A percentile compares a stretch with the other conserved stretches of the same genome.
phyloP scores from a whole-genome alignment of 352 stramenopile genomes.

The Phytophthora tubulina region DNA sequence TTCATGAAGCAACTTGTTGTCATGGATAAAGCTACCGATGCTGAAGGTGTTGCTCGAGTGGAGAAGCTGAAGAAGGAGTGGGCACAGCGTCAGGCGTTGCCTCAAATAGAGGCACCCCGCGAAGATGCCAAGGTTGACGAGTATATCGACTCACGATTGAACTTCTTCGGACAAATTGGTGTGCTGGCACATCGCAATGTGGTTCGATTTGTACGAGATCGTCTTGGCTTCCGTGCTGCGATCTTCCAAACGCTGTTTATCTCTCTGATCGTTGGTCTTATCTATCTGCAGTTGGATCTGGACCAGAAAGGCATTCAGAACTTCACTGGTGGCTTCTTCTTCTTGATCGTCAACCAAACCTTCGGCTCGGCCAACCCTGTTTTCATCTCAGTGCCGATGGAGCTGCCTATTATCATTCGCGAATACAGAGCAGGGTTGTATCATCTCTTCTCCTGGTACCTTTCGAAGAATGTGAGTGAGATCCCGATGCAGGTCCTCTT shows the following conservation, averaged over 20 bases:
- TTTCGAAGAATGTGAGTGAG: conserved; percentile 64
- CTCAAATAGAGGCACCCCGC: conserved; percentile 7
- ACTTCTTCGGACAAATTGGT: conserved; percentile 36
- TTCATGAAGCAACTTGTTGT: conserved; percentile 73
- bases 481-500: conserved; percentile 56
- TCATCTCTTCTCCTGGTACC: conserved; percentile 52
- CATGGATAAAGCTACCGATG: conserved; percentile 56
- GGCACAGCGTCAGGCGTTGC: conserved; percentile 21
- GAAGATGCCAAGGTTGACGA: neutral
- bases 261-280: conserved; percentile 46
- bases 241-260: conserved; percentile 49
- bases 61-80: conserved; percentile 54
- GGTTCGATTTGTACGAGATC: conserved; percentile 47
- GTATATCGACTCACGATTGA: conserved; percentile 32
- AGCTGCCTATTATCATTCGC: conserved; percentile 54
- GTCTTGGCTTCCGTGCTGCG: conserved; percentile 34
- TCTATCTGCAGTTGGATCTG: conserved; percentile 58
- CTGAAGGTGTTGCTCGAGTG: conserved; percentile 41
- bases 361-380: conserved; percentile 43
- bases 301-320: conserved; percentile 56
- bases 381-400: conserved; percentile 51
- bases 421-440: conserved; percentile 56
- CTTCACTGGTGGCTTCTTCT: conserved; percentile 59
- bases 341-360: conserved; percentile 52
- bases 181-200: conserved; percentile 54